phyloP scores from a whole-genome alignment of 257 asterid genomes.

The Solanum ossicruentum region DNA sequence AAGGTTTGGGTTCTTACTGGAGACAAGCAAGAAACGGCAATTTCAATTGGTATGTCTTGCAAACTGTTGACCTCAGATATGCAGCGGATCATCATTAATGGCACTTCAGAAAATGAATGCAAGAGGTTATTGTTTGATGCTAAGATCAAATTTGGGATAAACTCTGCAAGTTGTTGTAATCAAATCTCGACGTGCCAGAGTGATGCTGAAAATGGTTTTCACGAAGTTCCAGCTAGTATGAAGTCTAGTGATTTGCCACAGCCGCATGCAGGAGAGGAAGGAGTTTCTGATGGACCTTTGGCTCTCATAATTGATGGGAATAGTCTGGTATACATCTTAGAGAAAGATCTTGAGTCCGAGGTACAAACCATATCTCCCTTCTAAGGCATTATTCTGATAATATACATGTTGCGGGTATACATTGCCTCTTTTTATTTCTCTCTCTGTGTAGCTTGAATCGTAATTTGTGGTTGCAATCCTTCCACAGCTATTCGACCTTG shows the following conservation, averaged over 20 bases:
- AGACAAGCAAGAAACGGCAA: slow-evolving; percentile 98
- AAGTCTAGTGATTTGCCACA: slow-evolving; percentile 28
- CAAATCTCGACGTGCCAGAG: slow-evolving; percentile 22
- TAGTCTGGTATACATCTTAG: slow-evolving; percentile 90
- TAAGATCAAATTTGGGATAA: slow-evolving; percentile 46
- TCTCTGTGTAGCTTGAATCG: slow-evolving; percentile 1
- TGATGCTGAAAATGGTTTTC: slow-evolving; percentile 34
- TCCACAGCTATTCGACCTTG: slow-evolving; percentile 82
- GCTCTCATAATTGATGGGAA: slow-evolving; percentile 97
- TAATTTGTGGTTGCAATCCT: slow-evolving; percentile 14
- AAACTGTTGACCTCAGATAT: slow-evolving; percentile 87
- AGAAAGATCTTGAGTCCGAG: slow-evolving; percentile 84
- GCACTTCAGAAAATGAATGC: slow-evolving; percentile 84
- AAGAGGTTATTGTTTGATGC: slow-evolving; percentile 74
- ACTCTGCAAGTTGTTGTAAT: slow-evolving; percentile 19
- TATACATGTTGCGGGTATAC: background rate
- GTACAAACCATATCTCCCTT: slow-evolving; percentile 23
- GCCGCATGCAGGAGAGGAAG: slow-evolving; percentile 32
- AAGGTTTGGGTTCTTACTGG: slow-evolving; percentile 99
- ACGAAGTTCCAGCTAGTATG: slow-evolving; percentile 33
- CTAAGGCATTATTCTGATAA: background rate
- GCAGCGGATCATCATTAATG: slow-evolving; percentile 80
- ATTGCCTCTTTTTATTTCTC: background rate
- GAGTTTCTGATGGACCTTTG: slow-evolving; percentile 30
- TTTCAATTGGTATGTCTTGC: slow-evolving; percentile 93